Conservation (phyloP, 495 filamentous ascomycete genomes). For the Penicillium alfredii region DNA sequence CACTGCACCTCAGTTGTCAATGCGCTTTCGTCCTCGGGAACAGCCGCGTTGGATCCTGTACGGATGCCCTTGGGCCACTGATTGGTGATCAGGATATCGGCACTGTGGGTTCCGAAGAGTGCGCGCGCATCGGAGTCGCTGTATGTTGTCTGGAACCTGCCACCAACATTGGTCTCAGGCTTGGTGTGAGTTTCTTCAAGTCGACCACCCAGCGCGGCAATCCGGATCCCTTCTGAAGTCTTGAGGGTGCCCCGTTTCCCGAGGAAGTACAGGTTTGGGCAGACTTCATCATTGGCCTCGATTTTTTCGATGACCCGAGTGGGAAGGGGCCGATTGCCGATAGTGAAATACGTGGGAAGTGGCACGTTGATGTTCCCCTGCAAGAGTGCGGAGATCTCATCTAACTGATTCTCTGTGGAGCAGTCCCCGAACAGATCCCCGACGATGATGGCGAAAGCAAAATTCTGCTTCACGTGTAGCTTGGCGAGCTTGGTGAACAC, state of each 20-base stretch:
- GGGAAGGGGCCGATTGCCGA: conserved; percentile 66
- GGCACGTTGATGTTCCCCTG: conserved; percentile 64
- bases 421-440: conserved; percentile 70
- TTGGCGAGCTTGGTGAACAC: conserved; percentile 73
- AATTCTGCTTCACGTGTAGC: conserved; percentile 77
- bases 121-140: conserved; percentile 68
- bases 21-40: conserved; percentile 38
- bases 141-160: conserved; percentile 42
- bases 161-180: conserved; percentile 19
- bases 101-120: conserved; percentile 63
- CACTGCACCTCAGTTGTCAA: conserved; percentile 46
- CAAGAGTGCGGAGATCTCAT: conserved; percentile 58
- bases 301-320: conserved; percentile 61
- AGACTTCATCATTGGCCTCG: conserved; percentile 72
- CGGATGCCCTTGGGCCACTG: conserved; percentile 75
- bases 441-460: conserved; percentile 74
- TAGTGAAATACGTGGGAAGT: conserved; percentile 79
- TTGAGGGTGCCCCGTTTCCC: conserved; percentile 79
- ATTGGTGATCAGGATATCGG: conserved; percentile 80
- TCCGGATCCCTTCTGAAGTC: conserved; percentile 81
- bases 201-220: conserved; percentile 72
- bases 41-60: conserved; percentile 49
- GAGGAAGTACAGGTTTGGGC: conserved; percentile 79
- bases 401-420: conserved; percentile 44
- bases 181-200: conserved; percentile 12